A percentile compares a stretch with the other conserved stretches of the same genome.
These are phyloP conservation scores for Cunninghamia lanceolata DNA, from an alignment of 75 land plant genomes.

Conservation along the genomic window DNA sequence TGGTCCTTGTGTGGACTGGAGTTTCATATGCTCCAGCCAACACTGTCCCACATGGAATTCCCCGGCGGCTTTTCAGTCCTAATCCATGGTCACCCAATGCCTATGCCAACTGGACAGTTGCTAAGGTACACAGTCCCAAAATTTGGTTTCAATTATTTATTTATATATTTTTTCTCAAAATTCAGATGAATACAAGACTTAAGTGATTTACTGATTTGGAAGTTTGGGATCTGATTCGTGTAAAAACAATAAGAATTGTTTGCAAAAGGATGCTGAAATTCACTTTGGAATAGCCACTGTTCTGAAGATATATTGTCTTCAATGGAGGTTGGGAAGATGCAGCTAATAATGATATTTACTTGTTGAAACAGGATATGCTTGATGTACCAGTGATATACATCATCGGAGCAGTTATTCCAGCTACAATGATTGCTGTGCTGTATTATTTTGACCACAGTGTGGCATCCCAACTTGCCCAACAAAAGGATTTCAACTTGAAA, in stretches of 20 bases:
- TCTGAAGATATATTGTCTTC: neutral
- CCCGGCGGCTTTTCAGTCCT: constrained; percentile 83
- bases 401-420: constrained; percentile 79
- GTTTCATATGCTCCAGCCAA: constrained; percentile 69
- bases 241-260: no score
- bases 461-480: constrained; percentile 90
- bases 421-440: constrained; percentile 86
- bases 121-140: constrained; percentile 36
- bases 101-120: constrained; percentile 72
- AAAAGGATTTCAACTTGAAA: constrained; percentile 81
- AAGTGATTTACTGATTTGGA: neutral
- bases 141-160: constrained; percentile 25
- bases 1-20: constrained; percentile 89
- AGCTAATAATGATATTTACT: neutral
- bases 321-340: neutral
- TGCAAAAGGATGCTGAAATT: neutral
- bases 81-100: constrained; percentile 89
- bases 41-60: constrained; percentile 64
- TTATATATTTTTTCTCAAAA: neutral
- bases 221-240: neutral
- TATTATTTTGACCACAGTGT: constrained; percentile 93
- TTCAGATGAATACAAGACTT: neutral
- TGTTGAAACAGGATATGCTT: constrained; percentile 65
- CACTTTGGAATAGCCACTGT: no score
- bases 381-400: constrained; percentile 67